Base-by-base conservation (phyloP, 1,284 basidiomycete genomes). In the Apiotrichum laibachii region DNA sequence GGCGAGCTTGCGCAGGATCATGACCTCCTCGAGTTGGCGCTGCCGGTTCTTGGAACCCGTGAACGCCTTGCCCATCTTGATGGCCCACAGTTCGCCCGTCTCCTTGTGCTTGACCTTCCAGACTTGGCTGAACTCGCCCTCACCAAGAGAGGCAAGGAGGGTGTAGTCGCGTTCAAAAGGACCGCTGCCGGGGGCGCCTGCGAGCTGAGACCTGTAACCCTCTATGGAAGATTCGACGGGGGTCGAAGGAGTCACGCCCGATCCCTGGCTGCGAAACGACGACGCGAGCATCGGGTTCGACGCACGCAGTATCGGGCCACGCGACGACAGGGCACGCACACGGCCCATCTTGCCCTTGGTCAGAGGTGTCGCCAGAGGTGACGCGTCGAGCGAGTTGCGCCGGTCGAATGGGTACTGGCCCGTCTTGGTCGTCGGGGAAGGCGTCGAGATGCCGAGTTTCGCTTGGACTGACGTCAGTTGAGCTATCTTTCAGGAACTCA, bases 41-140 rank as follows among this genome's bases (percentile, higher is more conserved):
- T 88, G 80, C 56, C 92, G 93, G 64, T 45, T 51, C 75, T 88
- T 87, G 34, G 84, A 84, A 18, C 96, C 95, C 67, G 89, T 87
- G 68, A 95, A 94, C 44, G 86, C 84, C 79, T 95, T 94, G 50
- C 91, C 93, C 70, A 90, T 88, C 83, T 99, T 99, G 69, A 99
- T 86, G 2, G 95, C 96, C 77, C 84, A 96, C 31, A 91, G 79
- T 47, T 82, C 81, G 18, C 82, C 81, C 37, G 70, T 82, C 57
- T 81, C 80, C 77, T 88, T 88, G 69, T 86, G 83, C 56, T 84
- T 83, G 16, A 92, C 94, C 79, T 93, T 94, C 81, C 92, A 88
- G 13, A 93, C 94, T 67, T 88, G 88, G 39, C 92, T 92, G 78
- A 98, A 98, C 74, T 94, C 91, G 19, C 95, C 95, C 46, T 86